phyloP scores from a whole-genome alignment of 495 filamentous ascomycete species.

The Glarea lozoyensis region DNA sequence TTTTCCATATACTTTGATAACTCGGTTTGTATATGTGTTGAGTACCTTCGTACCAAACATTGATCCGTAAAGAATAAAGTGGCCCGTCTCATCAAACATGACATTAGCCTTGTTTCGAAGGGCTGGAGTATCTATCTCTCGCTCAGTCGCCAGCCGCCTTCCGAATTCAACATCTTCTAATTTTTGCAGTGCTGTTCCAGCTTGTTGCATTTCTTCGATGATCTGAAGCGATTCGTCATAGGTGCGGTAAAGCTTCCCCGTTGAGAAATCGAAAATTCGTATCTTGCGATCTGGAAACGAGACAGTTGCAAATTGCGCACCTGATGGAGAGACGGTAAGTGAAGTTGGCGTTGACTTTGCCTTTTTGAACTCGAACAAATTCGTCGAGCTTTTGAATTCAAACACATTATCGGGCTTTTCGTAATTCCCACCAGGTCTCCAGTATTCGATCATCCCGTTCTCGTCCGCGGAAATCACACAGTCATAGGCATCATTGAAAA shows the following conservation, averaged over 20 bases:
- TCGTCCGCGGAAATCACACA: constrained; percentile 87
- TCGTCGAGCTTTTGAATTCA: constrained; percentile 82
- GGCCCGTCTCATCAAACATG: constrained; percentile 89
- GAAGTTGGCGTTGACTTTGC: constrained; percentile 77
- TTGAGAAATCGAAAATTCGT: constrained; percentile 84
- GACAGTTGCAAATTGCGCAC: constrained; percentile 76
- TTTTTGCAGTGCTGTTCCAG: constrained; percentile 67
- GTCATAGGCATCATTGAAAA: constrained; percentile 81
- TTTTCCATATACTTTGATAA: constrained; percentile 77
- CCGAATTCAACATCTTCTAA: constrained; percentile 90
- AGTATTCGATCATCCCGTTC: constrained; percentile 94
- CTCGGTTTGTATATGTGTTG: constrained; percentile 87
- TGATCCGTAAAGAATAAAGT: constrained; percentile 92
- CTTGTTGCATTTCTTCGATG: constrained; percentile 89
- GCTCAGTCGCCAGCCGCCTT: constrained; percentile 76
- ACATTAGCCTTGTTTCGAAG: constrained; percentile 71
- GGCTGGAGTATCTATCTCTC: constrained; percentile 61
- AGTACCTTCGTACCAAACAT: constrained; percentile 86
- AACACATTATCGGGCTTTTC: constrained; percentile 93
- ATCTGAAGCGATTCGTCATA: constrained; percentile 89
- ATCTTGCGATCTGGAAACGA: constrained; percentile 92
- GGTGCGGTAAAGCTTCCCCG: constrained; percentile 78
- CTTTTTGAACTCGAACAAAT: constrained; percentile 95
- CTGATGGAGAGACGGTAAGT: constrained; percentile 79
- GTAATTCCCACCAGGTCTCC: constrained; percentile 69